Conservation (phyloP, 2,329 filamentous ascomycete species). For the Trichoderma simmonsii region DNA sequence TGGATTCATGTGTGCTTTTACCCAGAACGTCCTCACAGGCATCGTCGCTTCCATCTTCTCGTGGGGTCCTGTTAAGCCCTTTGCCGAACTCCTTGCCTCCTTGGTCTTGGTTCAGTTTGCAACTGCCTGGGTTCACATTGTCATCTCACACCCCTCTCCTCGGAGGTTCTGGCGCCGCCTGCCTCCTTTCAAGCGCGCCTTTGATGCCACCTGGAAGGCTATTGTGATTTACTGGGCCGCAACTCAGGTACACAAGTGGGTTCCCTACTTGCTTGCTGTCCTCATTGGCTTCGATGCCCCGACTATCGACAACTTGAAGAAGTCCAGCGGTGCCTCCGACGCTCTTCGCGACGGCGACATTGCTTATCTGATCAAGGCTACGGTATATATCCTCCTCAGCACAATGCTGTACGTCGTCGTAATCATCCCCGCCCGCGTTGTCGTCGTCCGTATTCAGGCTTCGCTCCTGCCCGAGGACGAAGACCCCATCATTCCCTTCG, state of each 20-base stretch:
- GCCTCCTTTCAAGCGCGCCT: conserved; percentile 59
- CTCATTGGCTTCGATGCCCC: conserved; percentile 45
- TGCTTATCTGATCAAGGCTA: conserved; percentile 38
- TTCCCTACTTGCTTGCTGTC: conserved; percentile 44
- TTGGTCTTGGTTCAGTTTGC: conserved; percentile 65
- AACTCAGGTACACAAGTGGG: conserved; percentile 45
- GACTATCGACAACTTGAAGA: conserved; percentile 33
- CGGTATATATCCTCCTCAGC: conserved; percentile 44
- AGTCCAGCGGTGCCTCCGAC: conserved; percentile 30
- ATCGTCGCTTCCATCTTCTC: conserved; percentile 45
- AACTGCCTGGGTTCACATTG: conserved; percentile 80
- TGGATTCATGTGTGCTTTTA: conserved; percentile 55
- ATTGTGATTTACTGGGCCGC: conserved; percentile 61
- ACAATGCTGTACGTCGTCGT: conserved; percentile 58
- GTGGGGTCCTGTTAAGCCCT: conserved; percentile 25
- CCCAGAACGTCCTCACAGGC: conserved; percentile 34
- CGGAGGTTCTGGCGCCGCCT: conserved; percentile 68
- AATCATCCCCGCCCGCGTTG: conserved; percentile 71
- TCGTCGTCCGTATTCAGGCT: conserved; percentile 79
- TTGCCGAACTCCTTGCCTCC: conserved; percentile 43
- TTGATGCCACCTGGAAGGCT: conserved; percentile 67
- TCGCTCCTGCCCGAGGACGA: conserved; percentile 78
- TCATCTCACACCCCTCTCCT: conserved; percentile 68
- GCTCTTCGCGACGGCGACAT: conserved; percentile 35
- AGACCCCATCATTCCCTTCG: conserved; percentile 84